phyloP scores from a whole-genome alignment of 2,329 filamentous ascomycete genomes.

The Metarhizium brunneum region DNA sequence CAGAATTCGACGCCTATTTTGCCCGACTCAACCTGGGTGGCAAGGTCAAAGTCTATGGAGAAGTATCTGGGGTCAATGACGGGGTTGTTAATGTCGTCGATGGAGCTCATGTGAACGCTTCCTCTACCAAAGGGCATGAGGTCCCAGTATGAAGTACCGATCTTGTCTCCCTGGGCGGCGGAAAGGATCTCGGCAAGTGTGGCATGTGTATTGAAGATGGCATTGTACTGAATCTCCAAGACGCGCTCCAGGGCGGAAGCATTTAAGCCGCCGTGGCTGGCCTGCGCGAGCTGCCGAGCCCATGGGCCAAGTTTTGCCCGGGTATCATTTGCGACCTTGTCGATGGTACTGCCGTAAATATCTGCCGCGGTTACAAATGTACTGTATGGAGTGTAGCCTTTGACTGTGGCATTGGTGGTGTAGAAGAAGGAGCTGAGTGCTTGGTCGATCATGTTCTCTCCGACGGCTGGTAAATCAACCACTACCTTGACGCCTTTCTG shows the following conservation, averaged over 20 bases:
- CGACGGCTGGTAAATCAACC: constrained; percentile 39
- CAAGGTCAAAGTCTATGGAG: constrained; percentile 25
- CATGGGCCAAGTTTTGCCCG: constrained; percentile 18
- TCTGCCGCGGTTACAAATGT: constrained; percentile 24
- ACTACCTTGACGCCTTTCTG: constrained; percentile 31
- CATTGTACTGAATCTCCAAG: constrained; percentile 34
- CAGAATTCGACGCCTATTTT: constrained; percentile 22
- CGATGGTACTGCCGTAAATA: constrained; percentile 21
- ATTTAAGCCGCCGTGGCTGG: constrained; percentile 17
- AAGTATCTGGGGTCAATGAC: constrained; percentile 27
- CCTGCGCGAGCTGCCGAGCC: constrained; percentile 18
- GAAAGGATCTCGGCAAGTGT: constrained; percentile 39
- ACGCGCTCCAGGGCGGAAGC: constrained; percentile 27
- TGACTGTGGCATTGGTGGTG: constrained; percentile 10
- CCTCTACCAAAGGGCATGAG: constrained; percentile 30
- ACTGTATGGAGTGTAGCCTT: constrained; percentile 20
- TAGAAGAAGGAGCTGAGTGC: constrained; percentile 22
- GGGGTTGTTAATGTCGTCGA: constrained; percentile 24
- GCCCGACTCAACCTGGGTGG: constrained; percentile 16
- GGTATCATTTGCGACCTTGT: constrained; percentile 15
- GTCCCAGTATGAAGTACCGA: constrained; percentile 28
- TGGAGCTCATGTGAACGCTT: constrained; percentile 29
- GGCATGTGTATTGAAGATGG: constrained; percentile 35
- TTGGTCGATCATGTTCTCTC: constrained; percentile 44
- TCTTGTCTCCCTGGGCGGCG: constrained; percentile 16